These are phyloP conservation scores for Hymenotorrendiella dingleyae DNA, from an alignment of 2,329 filamentous ascomycete genomes.

Conservation along the genomic window DNA sequence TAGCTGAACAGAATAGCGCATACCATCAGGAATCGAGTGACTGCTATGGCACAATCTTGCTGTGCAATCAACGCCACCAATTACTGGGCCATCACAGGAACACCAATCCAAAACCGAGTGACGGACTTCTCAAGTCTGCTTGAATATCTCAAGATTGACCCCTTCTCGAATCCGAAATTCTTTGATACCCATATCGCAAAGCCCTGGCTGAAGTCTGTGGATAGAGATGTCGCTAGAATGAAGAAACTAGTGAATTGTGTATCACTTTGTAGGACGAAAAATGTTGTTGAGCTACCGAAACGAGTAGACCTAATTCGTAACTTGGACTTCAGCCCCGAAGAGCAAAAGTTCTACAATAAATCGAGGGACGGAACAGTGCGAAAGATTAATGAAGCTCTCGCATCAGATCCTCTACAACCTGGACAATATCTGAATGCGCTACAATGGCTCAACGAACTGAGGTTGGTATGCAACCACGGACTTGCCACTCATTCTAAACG, in stretches of 20 bases:
- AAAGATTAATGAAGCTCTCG: not conserved
- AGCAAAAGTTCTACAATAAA: conserved; percentile 34
- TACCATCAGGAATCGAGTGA: conserved; percentile 11
- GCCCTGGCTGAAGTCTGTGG: not conserved
- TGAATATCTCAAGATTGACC: conserved; percentile 30
- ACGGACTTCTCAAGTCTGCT: conserved; percentile 38
- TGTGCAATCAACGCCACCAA: conserved; percentile 32
- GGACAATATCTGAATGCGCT: not conserved
- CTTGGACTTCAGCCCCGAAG: conserved; percentile 33
- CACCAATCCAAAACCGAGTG: conserved; percentile 42
- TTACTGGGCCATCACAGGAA: conserved; percentile 44
- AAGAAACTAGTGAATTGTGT: conserved; percentile 35
- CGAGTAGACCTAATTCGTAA: conserved; percentile 31
- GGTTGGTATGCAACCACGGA: not conserved
- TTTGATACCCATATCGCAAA: not conserved
- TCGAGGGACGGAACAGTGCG: conserved; percentile 19
- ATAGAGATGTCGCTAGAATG: conserved; percentile 32
- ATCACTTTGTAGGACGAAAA: conserved; percentile 36
- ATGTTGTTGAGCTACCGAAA: conserved; percentile 34
- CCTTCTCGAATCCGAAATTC: not conserved
- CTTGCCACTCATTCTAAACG: not conserved
- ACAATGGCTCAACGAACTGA: not conserved
- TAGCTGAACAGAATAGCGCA: conserved; percentile 11
- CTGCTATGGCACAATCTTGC: conserved; percentile 32
- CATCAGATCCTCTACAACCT: not conserved